Base-by-base conservation (phyloP, 2,329 filamentous ascomycete genomes). In the Talaromyces pinophilus region DNA sequence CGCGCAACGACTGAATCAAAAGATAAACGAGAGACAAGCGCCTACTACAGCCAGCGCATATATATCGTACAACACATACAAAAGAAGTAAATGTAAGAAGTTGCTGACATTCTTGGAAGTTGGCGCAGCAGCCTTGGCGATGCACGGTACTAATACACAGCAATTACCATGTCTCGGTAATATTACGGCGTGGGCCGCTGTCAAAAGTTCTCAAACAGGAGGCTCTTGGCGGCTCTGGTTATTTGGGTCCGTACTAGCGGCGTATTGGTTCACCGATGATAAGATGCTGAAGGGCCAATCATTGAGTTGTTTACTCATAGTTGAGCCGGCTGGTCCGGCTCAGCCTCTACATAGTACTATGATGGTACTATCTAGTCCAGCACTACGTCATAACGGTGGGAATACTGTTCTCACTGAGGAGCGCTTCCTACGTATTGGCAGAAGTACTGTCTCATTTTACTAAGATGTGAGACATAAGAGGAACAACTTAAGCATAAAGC, bases 101-200 rank as follows among this genome's bases (percentile, higher is more conserved):
- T 22, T 57, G 54, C 11, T 57, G 33, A 8, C 15, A 8, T 11
- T 64, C 42, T 57, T 38, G 42, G 63, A 40, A 40, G 52, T 59
- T 35, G 63, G 63, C 63, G 63, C 63, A 65, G 63, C 55, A 60
- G 44, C 63, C 63, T 65, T 65, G 63, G 63, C 63, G 63, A 33
- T 30, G 22, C 38, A 46, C 38, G 57, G 17, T 54, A 33, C 30
- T 11, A 60, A 60, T 60, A 60, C 57, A 28, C 15, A 28, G 5
- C 8, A n/a, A 30, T 17, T 44, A 60, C 57, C 57, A 13, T 44
- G 25, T 30, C 38, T 60, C n/a, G 17, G 57, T 60, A 60, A 44
- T 46, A 42, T 60, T 59, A 59, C 57, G 19, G 35, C 6, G 22
- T 17, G 19, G 35, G 5, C n/a, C 33, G 33, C 50, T 40, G 33